phyloP scores from a whole-genome alignment of 1,139 yeast genomes.

The Yamadazyma diddensiae region DNA sequence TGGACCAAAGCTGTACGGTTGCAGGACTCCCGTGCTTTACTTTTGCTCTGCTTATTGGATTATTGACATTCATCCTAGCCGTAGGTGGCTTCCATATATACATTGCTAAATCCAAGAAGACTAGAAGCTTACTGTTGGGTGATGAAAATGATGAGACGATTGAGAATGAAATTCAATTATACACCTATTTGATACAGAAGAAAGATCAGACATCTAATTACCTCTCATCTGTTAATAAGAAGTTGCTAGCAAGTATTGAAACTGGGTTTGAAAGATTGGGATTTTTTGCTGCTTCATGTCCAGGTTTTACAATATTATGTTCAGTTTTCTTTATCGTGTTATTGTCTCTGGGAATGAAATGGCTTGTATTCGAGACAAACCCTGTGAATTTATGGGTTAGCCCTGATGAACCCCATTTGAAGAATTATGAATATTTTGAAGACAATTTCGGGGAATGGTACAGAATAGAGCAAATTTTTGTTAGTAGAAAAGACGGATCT shows the following conservation, averaged over 20 bases:
- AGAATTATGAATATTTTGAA: slow-evolving; percentile 71
- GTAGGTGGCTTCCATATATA: slow-evolving; percentile 41
- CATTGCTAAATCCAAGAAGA: slow-evolving; percentile 19
- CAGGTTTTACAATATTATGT: slow-evolving; percentile 50
- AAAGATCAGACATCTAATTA: slow-evolving; percentile 9
- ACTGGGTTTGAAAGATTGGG: slow-evolving; percentile 47
- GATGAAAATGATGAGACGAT: slow-evolving; percentile 21
- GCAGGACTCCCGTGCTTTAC: slow-evolving; percentile 75
- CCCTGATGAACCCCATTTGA: slow-evolving; percentile 67
- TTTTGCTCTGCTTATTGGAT: slow-evolving; percentile 53
- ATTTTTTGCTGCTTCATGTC: slow-evolving; percentile 53
- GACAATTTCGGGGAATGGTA: slow-evolving; percentile 87
- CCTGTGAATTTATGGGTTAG: slow-evolving; percentile 92
- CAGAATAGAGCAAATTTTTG: slow-evolving; percentile 79
- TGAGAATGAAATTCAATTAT: slow-evolving; percentile 14
- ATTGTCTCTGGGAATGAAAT: slow-evolving; percentile 52
- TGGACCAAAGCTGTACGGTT: slow-evolving; percentile 45
- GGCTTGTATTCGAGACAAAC: slow-evolving; percentile 63
- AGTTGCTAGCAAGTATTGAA: slow-evolving; percentile 19
- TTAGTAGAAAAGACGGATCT: slow-evolving; percentile 62
- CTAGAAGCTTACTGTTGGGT: slow-evolving; percentile 4
- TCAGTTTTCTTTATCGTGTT: slow-evolving; percentile 43
- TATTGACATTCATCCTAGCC: slow-evolving; percentile 34
- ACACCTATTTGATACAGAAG: slow-evolving; percentile 13
- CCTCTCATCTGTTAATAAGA: slow-evolving; percentile 9